phyloP scores from a whole-genome alignment of 2,329 filamentous ascomycete species.

The Diaporthe vaccinii region DNA sequence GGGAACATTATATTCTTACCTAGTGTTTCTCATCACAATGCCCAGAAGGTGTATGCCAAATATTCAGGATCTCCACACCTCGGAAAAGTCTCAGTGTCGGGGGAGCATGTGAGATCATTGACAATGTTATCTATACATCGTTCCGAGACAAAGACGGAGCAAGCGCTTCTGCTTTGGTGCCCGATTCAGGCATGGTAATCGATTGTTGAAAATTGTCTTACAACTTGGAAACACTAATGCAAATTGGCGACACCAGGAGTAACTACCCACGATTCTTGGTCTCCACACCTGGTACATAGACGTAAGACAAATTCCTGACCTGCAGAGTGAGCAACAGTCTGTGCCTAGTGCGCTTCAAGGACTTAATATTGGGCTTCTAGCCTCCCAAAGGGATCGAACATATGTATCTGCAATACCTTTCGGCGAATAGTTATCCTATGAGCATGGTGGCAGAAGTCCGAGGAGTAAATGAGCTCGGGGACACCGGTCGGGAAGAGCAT shows the following conservation, averaged over 20 bases:
- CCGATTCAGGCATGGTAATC: background rate
- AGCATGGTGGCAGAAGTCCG: background rate
- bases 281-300: background rate
- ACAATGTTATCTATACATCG: background rate
- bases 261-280: too few species aligned
- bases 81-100: background rate
- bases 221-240: too few species aligned
- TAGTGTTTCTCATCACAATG: too few species aligned
- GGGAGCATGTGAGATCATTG: background rate
- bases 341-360: background rate
- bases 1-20: too few species aligned
- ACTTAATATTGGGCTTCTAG: too few species aligned
- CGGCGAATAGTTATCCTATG: background rate
- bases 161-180: background rate
- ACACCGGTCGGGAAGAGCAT: background rate
- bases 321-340: background rate
- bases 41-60: too few species aligned
- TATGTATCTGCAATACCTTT: background rate
- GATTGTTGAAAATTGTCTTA: too few species aligned
- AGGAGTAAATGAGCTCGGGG: background rate
- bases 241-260: too few species aligned
- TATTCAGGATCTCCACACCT: too few species aligned
- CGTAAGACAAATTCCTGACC: background rate
- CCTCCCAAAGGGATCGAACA: too few species aligned
- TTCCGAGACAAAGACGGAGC: background rate